These are phyloP conservation scores for Taphrina communis DNA, from an alignment of 1,139 yeast species.

Conservation along the genomic window DNA sequence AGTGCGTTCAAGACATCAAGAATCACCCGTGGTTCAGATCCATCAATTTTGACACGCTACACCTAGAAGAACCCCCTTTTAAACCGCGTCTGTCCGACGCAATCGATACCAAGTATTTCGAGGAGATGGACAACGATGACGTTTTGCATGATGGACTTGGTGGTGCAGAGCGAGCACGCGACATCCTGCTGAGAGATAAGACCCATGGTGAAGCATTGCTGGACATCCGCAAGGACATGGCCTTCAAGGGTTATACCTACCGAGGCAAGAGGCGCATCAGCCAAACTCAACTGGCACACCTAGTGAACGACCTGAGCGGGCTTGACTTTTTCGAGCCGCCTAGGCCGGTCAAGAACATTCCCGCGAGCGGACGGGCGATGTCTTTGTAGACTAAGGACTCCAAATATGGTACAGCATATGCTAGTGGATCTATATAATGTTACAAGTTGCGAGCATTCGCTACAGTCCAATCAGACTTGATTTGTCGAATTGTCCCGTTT, in stretches of 20 bases:
- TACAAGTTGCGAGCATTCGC: neutral
- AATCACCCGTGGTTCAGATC: conserved; percentile 69
- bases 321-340: neutral
- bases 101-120: conserved; percentile 88
- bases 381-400: conserved; percentile 4
- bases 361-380: conserved; percentile 30
- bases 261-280: conserved; percentile 14
- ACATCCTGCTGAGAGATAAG: conserved; percentile 39
- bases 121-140: conserved; percentile 49
- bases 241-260: conserved; percentile 42
- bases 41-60: conserved; percentile 70
- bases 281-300: conserved; percentile 2
- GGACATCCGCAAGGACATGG: conserved; percentile 40
- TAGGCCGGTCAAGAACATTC: neutral
- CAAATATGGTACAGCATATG: neutral
- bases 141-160: conserved; percentile 16
- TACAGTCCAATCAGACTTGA: neutral
- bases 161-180: conserved; percentile 33
- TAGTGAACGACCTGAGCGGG: neutral
- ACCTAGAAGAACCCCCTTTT: conserved; percentile 79
- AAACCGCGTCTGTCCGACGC: conserved; percentile 82
- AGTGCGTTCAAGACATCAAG: conserved; percentile 64
- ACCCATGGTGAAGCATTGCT: conserved; percentile 31
- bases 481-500: neutral
- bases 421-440: neutral